Percentiles rank a stretch among this genome's conserved stretches.
Evolutionary conservation across 1,284 basidiomycete species (phyloP).

Genomic region (Austroboletus olivaceoglutinosus): DNA sequence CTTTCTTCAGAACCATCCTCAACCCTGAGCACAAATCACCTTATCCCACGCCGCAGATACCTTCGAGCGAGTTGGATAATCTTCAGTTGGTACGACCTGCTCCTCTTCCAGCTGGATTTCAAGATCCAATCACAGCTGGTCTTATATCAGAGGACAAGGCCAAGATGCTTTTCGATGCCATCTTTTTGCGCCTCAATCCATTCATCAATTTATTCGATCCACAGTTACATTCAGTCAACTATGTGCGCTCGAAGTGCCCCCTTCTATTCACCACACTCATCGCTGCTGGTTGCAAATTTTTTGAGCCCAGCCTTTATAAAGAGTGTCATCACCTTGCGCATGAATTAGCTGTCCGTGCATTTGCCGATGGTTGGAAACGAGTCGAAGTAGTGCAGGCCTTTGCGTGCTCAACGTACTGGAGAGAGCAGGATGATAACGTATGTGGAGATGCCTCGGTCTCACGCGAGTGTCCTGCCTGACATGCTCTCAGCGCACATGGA

Average conservation of each 20-base stretch:
- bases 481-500: conserved; percentile 67
- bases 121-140: conserved; percentile 68
- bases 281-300: conserved; percentile 84
- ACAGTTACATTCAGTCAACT: conserved; percentile 66
- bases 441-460: conserved; percentile 25
- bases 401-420: conserved; percentile 84
- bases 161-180: conserved; percentile 65
- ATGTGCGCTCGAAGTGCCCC: conserved; percentile 71
- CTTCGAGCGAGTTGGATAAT: conserved; percentile 30
- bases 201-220: conserved; percentile 86
- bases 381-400: conserved; percentile 84
- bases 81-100: conserved; percentile 37
- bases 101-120: conserved; percentile 39
- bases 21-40: conserved; percentile 62
- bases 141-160: conserved; percentile 67
- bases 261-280: conserved; percentile 81
- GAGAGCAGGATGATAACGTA: conserved; percentile 76
- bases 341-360: conserved; percentile 70
- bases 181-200: conserved; percentile 77
- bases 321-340: conserved; percentile 66
- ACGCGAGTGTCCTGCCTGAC: conserved; percentile 20
- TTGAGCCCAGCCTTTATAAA: conserved; percentile 66
- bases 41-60: conserved; percentile 24
- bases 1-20: conserved; percentile 78
- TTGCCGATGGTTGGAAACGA: conserved; percentile 70